phyloP scores from a whole-genome alignment of 352 stramenopile genomes.

The Phytophthora sp. region DNA sequence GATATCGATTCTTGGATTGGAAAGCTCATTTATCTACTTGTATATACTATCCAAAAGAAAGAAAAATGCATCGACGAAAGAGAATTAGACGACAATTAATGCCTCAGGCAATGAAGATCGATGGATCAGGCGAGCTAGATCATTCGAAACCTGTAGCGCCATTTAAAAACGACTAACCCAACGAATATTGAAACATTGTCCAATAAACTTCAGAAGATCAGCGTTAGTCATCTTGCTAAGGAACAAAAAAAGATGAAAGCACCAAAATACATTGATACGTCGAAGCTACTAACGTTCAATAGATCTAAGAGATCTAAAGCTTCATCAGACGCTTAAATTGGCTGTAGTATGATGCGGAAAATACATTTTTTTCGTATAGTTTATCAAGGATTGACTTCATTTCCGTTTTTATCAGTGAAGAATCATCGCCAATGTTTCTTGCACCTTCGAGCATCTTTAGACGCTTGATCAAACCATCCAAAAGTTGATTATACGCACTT shows the following conservation, averaged over 20 bases:
- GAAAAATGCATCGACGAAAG: background rate
- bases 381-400: slow-evolving; percentile 7
- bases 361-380: slow-evolving; percentile 5
- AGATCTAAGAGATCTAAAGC: background rate
- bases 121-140: slow-evolving; percentile 11
- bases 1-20: background rate
- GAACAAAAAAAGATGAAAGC: background rate
- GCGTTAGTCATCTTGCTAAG: slow-evolving; percentile 4
- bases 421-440: slow-evolving; percentile 2
- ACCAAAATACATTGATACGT: slow-evolving; percentile 12
- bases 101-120: slow-evolving; percentile 15
- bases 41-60: background rate
- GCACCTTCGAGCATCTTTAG: background rate
- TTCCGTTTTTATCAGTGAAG: background rate
- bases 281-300: slow-evolving; percentile 8
- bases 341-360: slow-evolving; percentile 1
- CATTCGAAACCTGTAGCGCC: background rate
- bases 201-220: slow-evolving; percentile 15
- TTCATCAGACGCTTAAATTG: slow-evolving; percentile 2
- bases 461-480: background rate
- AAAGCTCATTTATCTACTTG: background rate
- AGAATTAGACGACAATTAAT: background rate
- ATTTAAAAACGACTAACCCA: slow-evolving; percentile 2
- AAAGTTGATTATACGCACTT: slow-evolving; percentile 3
- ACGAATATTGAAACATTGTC: slow-evolving; percentile 16